Percentiles rank a stretch among this genome's conserved stretches.
These are phyloP conservation scores for Aspergillus sp. DNA, from an alignment of 2,329 filamentous ascomycete species.

Conservation along the genomic window DNA sequence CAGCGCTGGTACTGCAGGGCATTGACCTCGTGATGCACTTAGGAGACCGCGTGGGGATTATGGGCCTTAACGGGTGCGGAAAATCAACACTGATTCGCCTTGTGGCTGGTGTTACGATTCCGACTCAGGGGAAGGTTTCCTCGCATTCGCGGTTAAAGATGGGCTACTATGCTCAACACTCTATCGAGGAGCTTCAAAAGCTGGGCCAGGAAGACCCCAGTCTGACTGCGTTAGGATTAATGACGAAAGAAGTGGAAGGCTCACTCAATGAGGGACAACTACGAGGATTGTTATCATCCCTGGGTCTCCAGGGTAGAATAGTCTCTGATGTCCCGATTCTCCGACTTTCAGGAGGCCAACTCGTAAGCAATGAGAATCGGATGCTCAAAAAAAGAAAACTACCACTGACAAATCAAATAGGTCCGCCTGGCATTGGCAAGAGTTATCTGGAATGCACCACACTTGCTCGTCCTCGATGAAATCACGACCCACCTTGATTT, in stretches of 20 bases:
- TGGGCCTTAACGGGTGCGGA: conserved; percentile 77
- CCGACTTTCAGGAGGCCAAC: conserved; percentile 77
- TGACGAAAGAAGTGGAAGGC: conserved; percentile 56
- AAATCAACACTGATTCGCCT: conserved; percentile 77
- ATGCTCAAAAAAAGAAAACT: background rate
- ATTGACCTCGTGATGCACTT: conserved; percentile 68
- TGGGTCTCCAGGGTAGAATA: conserved; percentile 69
- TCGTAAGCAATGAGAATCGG: conserved; percentile 50
- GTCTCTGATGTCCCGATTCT: conserved; percentile 71
- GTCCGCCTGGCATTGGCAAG: conserved; percentile 65
- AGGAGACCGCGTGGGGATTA: conserved; percentile 71
- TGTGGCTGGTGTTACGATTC: conserved; percentile 60
- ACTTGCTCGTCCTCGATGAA: conserved; percentile 75
- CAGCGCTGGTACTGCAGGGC: conserved; percentile 57
- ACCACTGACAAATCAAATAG: conserved; percentile 21
- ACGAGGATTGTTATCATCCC: conserved; percentile 63
- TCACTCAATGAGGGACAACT: conserved; percentile 65
- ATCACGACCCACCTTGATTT: conserved; percentile 84
- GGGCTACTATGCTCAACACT: conserved; percentile 78
- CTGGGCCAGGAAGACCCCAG: conserved; percentile 52
- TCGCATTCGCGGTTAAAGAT: conserved; percentile 68
- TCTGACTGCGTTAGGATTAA: conserved; percentile 65
- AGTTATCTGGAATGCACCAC: conserved; percentile 67
- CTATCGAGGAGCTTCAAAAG: conserved; percentile 66
- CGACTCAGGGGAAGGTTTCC: conserved; percentile 62